These are phyloP conservation scores for Chlorella sorokiniana DNA, from an alignment of 139 green algal genomes.

Conservation along the genomic window DNA sequence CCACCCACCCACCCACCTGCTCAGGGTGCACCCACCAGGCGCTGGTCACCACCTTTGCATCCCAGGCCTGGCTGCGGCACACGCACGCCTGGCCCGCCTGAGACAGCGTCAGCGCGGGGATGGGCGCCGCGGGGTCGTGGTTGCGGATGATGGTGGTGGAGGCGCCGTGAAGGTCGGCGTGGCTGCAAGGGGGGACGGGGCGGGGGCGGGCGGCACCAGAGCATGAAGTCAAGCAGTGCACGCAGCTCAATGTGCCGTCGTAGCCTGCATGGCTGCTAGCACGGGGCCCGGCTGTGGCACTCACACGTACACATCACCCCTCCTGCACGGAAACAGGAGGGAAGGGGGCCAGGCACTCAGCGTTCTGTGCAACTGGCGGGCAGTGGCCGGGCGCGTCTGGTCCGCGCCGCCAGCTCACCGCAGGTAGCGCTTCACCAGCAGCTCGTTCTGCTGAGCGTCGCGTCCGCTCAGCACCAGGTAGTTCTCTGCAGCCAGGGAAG, in stretches of 20 bases:
- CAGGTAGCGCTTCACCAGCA: constrained; percentile 90
- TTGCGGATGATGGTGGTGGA: constrained; percentile 91
- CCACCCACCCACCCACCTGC: constrained; percentile 65
- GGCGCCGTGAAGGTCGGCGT: constrained; percentile 95
- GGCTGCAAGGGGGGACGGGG: too few relatives aligned
- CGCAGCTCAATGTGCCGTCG: too few relatives aligned
- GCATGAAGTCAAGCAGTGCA: too few relatives aligned
- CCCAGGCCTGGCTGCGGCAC: constrained; percentile 90
- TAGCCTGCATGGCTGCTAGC: too few relatives aligned
- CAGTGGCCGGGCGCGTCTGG: not conserved
- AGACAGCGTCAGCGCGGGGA: constrained; percentile 78
- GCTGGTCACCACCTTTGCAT: constrained; percentile 88
- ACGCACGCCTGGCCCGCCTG: constrained; percentile 84
- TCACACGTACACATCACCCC: constrained; percentile 88
- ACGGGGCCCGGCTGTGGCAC: too few relatives aligned
- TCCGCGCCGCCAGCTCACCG: not conserved
- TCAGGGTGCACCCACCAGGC: constrained; percentile 94
- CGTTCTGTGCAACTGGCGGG: not conserved
- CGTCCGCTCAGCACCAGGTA: constrained; percentile 90
- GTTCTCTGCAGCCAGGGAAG: constrained; percentile 68
- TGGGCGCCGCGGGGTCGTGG: constrained; percentile 45
- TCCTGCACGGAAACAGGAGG: constrained; percentile 9
- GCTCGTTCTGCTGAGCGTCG: constrained; percentile 96
- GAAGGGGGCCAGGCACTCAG: not conserved
- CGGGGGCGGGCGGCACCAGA: too few relatives aligned